Percentiles rank a stretch among this genome's conserved stretches.
These are phyloP conservation scores for Lyophyllum semitale DNA, from an alignment of 768 basidiomycete species.

Conservation along the genomic window DNA sequence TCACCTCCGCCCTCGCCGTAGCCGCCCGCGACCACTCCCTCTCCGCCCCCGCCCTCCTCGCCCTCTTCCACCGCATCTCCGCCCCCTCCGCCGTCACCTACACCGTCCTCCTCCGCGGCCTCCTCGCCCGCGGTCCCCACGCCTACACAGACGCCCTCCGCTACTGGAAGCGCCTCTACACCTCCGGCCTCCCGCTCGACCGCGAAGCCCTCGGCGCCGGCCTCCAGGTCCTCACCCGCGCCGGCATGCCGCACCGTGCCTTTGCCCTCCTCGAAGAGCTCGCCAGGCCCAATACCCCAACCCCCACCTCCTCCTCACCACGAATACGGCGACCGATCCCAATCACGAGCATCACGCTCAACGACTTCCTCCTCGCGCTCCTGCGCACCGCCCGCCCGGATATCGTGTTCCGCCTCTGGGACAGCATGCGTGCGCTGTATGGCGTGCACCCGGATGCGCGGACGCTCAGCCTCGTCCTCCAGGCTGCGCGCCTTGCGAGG, in stretches of 20 bases:
- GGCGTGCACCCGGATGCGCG: conserved; percentile 51
- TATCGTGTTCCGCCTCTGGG: conserved; percentile 67
- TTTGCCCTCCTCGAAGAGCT: conserved; percentile 50
- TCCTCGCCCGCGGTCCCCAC: conserved; percentile 41
- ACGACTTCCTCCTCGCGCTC: conserved; percentile 50
- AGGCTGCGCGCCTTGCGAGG: conserved; percentile 55
- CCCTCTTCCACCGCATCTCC: conserved; percentile 18
- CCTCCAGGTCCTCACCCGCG: conserved; percentile 47
- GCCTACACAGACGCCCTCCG: conserved; percentile 45
- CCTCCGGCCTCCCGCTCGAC: conserved; percentile 41
- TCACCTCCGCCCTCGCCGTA: conserved; percentile 48
- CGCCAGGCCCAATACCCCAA: conserved; percentile 4
- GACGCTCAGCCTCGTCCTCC: conserved; percentile 63
- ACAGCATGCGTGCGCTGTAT: conserved; percentile 62
- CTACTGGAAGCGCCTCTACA: conserved; percentile 44
- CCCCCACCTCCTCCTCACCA: conserved; percentile 7
- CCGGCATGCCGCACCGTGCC: conserved; percentile 46
- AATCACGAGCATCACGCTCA: conserved; percentile 25
- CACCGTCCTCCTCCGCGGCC: conserved; percentile 55
- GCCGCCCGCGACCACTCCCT: conserved; percentile 39
- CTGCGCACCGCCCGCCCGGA: conserved; percentile 59
- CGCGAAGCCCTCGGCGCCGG: conserved; percentile 50
- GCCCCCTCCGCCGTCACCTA: conserved; percentile 49
- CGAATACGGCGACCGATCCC: conserved; percentile 8
- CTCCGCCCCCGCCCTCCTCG: conserved; percentile 8